Percentiles rank a stretch among this genome's conserved stretches.
Evolutionary conservation across 139 green algal genomes (phyloP).

Genomic region (Coelastrella sp.): DNA sequence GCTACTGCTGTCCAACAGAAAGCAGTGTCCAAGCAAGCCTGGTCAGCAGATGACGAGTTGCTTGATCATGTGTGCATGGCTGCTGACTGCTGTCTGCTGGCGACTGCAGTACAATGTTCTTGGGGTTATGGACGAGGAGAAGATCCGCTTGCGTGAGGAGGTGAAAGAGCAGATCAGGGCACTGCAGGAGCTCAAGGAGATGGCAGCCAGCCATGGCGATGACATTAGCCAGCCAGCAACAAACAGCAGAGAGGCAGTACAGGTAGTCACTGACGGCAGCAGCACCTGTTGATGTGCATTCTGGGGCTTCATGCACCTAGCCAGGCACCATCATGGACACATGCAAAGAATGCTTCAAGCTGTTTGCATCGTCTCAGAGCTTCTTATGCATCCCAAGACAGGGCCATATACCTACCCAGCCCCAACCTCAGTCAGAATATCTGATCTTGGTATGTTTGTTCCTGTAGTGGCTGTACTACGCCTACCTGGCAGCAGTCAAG

Average conservation of each 20-base stretch:
- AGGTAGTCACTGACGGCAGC: slow-evolving; percentile 27
- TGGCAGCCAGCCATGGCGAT: slow-evolving; percentile 74
- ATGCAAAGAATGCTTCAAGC: too few relatives aligned
- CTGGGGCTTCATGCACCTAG: not conserved
- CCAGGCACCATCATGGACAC: too few relatives aligned
- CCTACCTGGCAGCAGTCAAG: slow-evolving; percentile 81
- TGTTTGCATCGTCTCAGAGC: too few relatives aligned
- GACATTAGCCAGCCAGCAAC: slow-evolving; percentile 70
- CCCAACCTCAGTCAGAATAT: not conserved
- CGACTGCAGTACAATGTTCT: slow-evolving; percentile 55
- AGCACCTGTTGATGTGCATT: not conserved
- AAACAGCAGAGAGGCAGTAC: slow-evolving; percentile 71
- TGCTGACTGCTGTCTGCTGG: not conserved
- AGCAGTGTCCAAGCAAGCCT: too few relatives aligned
- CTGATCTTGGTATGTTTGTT: not conserved
- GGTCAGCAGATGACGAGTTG: too few relatives aligned
- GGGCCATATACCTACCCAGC: too few relatives aligned
- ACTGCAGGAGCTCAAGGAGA: slow-evolving; percentile 78
- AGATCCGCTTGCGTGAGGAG: slow-evolving; percentile 75
- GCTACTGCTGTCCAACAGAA: not conserved
- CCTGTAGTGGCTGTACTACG: slow-evolving; percentile 80
- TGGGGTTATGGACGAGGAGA: slow-evolving; percentile 71
- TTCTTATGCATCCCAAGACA: too few relatives aligned
- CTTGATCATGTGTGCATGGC: not conserved
- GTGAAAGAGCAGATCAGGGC: slow-evolving; percentile 78